Evolutionary conservation across 2,329 filamentous ascomycete species (phyloP).

Genomic region (Aspergillus carbonarius): DNA sequence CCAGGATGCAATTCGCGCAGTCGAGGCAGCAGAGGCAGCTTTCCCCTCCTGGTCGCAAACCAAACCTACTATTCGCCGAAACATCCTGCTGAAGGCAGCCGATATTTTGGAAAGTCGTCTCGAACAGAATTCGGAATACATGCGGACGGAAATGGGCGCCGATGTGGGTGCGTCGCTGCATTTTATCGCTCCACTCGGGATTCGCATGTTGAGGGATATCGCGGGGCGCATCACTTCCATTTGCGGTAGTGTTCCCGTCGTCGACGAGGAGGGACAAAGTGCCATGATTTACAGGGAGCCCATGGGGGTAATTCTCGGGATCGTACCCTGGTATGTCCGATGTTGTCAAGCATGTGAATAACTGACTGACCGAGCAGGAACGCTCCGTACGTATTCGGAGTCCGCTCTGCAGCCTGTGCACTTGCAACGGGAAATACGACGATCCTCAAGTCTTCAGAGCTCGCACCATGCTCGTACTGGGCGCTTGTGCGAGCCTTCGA

Average conservation of each 20-base stretch:
- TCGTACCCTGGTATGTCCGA: constrained; percentile 69
- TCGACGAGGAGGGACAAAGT: constrained; percentile 51
- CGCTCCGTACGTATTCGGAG: constrained; percentile 52
- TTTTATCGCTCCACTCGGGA: constrained; percentile 32
- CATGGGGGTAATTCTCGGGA: constrained; percentile 72
- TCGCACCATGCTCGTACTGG: constrained; percentile 62
- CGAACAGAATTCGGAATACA: constrained; percentile 58
- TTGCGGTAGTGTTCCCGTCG: constrained; percentile 50
- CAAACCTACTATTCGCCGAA: constrained; percentile 60
- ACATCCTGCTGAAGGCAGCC: constrained; percentile 69
- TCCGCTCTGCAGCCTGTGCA: constrained; percentile 57
- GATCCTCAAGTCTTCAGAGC: constrained; percentile 69
- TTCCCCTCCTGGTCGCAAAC: constrained; percentile 66
- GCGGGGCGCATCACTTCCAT: constrained; percentile 50
- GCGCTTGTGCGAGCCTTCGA: constrained; percentile 61
- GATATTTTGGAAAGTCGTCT: constrained; percentile 49
- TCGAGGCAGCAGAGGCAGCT: constrained; percentile 61
- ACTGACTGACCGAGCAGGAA: constrained; percentile 41
- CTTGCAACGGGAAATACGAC: constrained; percentile 71
- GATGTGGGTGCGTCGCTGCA: constrained; percentile 33
- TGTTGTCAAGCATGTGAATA: background rate
- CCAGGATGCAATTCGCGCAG: constrained; percentile 43
- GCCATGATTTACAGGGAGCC: constrained; percentile 71
- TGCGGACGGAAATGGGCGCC: constrained; percentile 57
- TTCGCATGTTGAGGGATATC: constrained; percentile 48